Base-by-base conservation (phyloP, 2,329 filamentous ascomycete genomes). In the Stagonosporopsis rhizophila region DNA sequence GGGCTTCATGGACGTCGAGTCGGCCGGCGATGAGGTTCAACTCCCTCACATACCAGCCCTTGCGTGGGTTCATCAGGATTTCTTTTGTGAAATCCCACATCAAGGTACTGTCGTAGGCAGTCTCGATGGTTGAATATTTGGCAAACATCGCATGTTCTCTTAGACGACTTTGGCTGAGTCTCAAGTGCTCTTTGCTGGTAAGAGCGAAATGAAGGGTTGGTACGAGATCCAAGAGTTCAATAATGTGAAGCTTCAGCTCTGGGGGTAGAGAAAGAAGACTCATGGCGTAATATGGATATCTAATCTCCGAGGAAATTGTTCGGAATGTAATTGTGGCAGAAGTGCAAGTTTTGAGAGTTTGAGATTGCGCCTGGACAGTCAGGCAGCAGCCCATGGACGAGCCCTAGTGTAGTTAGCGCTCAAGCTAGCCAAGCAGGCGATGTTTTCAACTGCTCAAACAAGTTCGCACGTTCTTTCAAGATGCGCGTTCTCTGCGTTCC, bases 21-120 rank as follows among this genome's bases (percentile, higher is more conserved):
- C 58, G 52, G n/a, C 17, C 28, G 6, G 12, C 14, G 3, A 59
- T 56, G 15, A 67, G 49, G 19, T 59, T 58, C 8, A 65, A 47
- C 28, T 67, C 64, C n/a, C 58, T 57, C 2, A 61, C 57, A 28
- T 64, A 62, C 57, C 58, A 61, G 4, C 52, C 62, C 19, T 53
- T 56, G 7, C 47, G 44, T 17, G 56, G 60, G 27, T 65, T 47
- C 14, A 40, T 35, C 2, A 65, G 19, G 0, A 65, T 50, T 9
- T 62, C 57, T 23, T 37, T 60, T 11, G 60, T 15, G 8, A 50
- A 35, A 9, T 44, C 28, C 59, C 59, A 66, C 2, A 62, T 44
- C 7, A 58, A 6, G 6, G 30, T 34, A 2, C 27, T 32, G 1
- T 37, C 4, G 32, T 46, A 7, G 23, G 25, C 19, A 3, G 55